phyloP scores from a whole-genome alignment of 805 yeast genomes.

The Pichia scutulata region DNA sequence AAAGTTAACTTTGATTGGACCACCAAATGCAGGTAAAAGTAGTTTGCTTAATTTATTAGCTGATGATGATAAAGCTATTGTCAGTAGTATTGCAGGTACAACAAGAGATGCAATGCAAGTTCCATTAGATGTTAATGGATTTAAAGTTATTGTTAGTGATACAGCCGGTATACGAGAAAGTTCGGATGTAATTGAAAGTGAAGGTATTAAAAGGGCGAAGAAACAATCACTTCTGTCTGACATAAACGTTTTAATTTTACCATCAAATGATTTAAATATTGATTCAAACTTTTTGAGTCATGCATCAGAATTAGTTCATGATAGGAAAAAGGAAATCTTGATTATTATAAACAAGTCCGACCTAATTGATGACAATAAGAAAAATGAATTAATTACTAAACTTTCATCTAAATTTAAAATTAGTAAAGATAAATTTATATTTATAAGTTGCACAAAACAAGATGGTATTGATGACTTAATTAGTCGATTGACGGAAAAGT shows the following conservation, averaged over 20 bases:
- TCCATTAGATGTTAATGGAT: slow-evolving; percentile 75
- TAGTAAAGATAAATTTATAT: slow-evolving; percentile 18
- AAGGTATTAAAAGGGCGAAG: slow-evolving; percentile 78
- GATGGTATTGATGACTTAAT: slow-evolving; percentile 49
- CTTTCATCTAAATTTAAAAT: slow-evolving; percentile 23
- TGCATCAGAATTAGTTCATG: slow-evolving; percentile 23
- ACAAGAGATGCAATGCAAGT: slow-evolving; percentile 85
- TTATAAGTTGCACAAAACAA: slow-evolving; percentile 53
- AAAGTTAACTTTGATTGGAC: slow-evolving; percentile 67
- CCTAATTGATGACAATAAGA: slow-evolving; percentile 22
- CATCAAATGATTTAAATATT: slow-evolving; percentile 30
- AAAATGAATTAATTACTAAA: slow-evolving; percentile 15
- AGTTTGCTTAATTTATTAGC: slow-evolving; percentile 74
- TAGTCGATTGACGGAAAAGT: slow-evolving; percentile 33
- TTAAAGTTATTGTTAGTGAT: slow-evolving; percentile 76
- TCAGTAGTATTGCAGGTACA: slow-evolving; percentile 87
- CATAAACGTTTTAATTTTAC: slow-evolving; percentile 57
- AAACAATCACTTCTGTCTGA: slow-evolving; percentile 54
- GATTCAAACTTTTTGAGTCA: slow-evolving; percentile 34
- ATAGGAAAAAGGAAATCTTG: slow-evolving; percentile 21
- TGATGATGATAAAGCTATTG: slow-evolving; percentile 79
- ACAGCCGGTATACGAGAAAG: slow-evolving; percentile 80
- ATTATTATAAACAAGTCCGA: slow-evolving; percentile 59
- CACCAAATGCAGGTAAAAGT: slow-evolving; percentile 96
- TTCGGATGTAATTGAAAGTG: slow-evolving; percentile 38